Evolutionary conservation across 139 green algal species (phyloP).

Genomic region (Raphidocelis subcapitata): DNA sequence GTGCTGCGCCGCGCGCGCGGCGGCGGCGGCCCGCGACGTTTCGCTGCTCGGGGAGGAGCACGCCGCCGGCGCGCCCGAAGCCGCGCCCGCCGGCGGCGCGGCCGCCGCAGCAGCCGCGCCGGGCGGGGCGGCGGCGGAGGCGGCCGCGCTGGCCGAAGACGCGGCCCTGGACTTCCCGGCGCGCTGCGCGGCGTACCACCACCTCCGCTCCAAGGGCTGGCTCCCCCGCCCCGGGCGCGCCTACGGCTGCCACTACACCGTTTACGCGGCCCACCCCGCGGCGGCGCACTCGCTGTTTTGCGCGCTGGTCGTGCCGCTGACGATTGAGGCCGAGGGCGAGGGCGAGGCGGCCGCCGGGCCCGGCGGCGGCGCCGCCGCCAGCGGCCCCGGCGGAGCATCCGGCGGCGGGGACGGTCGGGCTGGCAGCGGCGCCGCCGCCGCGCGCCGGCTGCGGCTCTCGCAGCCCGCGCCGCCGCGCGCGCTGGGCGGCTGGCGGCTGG

Average conservation of each 20-base stretch:
- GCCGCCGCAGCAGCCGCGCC: too few species aligned
- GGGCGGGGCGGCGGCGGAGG: not conserved
- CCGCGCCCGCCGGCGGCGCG: too few species aligned
- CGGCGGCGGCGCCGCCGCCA: too few species aligned
- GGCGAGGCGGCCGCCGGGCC: not conserved
- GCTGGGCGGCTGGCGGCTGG: not conserved
- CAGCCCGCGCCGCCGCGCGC: not conserved
- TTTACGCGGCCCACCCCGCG: slow-evolving; percentile 56
- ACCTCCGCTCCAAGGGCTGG: slow-evolving; percentile 63
- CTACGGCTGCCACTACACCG: slow-evolving; percentile 60
- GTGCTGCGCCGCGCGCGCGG: slow-evolving; percentile 15
- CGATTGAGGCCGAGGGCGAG: not conserved
- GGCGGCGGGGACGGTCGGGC: not conserved
- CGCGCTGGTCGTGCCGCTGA: slow-evolving; percentile 38
- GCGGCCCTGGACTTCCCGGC: slow-evolving; percentile 30
- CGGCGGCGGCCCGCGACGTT: not conserved
- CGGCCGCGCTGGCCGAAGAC: not conserved
- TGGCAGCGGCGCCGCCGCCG: not conserved
- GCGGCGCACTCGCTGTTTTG: slow-evolving; percentile 43
- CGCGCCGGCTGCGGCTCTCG: not conserved
- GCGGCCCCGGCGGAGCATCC: too few species aligned
- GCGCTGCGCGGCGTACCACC: slow-evolving; percentile 53
- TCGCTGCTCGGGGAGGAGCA: not conserved
- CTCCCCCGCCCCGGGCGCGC: slow-evolving; percentile 50
- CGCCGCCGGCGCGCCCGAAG: too few species aligned